Conservation (phyloP, 2,329 filamentous ascomycete genomes). For the Boeremia lycopersici region DNA sequence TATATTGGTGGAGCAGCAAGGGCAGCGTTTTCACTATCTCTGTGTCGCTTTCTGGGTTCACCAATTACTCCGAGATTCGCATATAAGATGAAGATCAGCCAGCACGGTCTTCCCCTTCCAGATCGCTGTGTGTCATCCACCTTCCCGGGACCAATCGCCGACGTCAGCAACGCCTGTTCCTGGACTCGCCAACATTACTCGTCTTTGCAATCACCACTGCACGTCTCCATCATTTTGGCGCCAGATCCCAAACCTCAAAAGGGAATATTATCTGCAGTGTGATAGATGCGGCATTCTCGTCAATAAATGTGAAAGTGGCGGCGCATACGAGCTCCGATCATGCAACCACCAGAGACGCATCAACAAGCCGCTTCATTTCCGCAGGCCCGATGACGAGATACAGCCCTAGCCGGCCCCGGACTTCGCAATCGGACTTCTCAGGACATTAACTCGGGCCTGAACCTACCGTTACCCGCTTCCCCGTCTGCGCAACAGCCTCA, state of each 20-base stretch:
- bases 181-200: slow-evolving; percentile 6
- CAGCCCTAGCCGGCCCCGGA: neutral
- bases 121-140: slow-evolving; percentile 30
- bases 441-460: neutral
- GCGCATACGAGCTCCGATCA: slow-evolving; percentile 12
- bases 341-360: slow-evolving; percentile 14
- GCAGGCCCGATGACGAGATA: slow-evolving; percentile 9
- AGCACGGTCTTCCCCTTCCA: slow-evolving; percentile 15
- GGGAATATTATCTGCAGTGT: neutral
- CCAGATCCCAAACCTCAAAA: neutral
- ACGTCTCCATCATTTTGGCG: neutral
- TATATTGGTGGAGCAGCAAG: neutral
- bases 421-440: neutral
- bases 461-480: slow-evolving; percentile 16
- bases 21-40: neutral
- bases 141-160: slow-evolving; percentile 27
- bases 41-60: neutral
- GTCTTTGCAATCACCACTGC: neutral
- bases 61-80: neutral
- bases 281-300: neutral
- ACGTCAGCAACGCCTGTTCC: slow-evolving; percentile 2
- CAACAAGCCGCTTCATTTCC: slow-evolving; percentile 18
- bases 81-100: slow-evolving; percentile 4
- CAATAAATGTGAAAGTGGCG: slow-evolving; percentile 6
- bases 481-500: slow-evolving; percentile 30